These are phyloP conservation scores for Linum usitatissimum DNA, from an alignment of 345 rosid species.

Conservation along the genomic window DNA sequence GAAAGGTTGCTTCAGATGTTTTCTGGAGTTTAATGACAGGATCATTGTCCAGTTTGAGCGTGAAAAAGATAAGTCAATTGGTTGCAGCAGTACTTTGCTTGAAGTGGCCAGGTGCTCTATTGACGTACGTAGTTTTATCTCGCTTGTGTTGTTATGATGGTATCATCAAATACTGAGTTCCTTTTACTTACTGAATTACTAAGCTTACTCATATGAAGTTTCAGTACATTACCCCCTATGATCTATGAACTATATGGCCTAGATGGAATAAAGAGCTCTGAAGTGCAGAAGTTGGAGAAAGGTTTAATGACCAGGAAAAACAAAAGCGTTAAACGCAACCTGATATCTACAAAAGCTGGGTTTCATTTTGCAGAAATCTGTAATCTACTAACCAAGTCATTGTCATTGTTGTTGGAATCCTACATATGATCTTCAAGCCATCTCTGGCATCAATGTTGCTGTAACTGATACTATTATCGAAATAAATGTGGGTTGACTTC, in stretches of 20 bases:
- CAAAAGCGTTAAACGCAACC: slow-evolving; percentile 76
- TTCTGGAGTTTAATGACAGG: too few relatives aligned
- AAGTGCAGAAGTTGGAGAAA: slow-evolving; percentile 93
- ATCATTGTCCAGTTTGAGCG: too few relatives aligned
- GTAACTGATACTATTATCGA: not conserved
- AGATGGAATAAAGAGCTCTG: slow-evolving; percentile 95
- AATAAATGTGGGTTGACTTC: not conserved
- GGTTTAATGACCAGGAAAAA: slow-evolving; percentile 74
- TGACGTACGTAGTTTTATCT: too few relatives aligned
- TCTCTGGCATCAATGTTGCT: slow-evolving; percentile 92
- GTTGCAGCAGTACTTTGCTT: too few relatives aligned
- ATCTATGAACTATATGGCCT: slow-evolving; percentile 34
- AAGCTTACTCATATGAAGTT: too few relatives aligned
- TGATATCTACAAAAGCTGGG: slow-evolving; percentile 89
- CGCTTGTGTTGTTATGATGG: too few relatives aligned
- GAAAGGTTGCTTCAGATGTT: too few relatives aligned
- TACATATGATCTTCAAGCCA: slow-evolving; percentile 97
- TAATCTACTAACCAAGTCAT: slow-evolving; percentile 89
- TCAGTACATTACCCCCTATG: too few relatives aligned
- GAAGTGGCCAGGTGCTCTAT: too few relatives aligned
- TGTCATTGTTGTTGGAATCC: slow-evolving; percentile 97
- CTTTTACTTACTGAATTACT: too few relatives aligned
- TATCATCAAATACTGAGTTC: too few relatives aligned
- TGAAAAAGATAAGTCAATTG: too few relatives aligned
- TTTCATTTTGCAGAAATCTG: slow-evolving; percentile 98